These are phyloP conservation scores for Plenodomus tracheiphilus DNA, from an alignment of 2,329 filamentous ascomycete species.

Conservation along the genomic window DNA sequence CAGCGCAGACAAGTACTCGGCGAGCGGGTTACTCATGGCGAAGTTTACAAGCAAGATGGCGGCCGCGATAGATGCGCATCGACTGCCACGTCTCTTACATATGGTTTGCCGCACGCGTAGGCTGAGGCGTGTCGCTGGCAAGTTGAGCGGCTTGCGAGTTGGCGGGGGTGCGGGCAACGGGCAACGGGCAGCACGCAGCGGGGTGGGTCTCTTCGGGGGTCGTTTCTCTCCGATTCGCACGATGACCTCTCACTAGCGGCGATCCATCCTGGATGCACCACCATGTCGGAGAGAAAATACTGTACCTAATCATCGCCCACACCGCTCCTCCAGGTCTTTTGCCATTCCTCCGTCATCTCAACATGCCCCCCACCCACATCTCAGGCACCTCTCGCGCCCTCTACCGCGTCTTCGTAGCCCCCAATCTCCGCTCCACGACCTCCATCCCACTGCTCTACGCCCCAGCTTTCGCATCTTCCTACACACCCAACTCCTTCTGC, in stretches of 20 bases:
- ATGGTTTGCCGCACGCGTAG: conserved; percentile 21
- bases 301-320: neutral
- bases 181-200: too few species aligned
- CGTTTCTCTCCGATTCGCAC: conserved; percentile 24
- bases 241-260: too few species aligned
- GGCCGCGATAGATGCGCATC: neutral
- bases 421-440: conserved; percentile 28
- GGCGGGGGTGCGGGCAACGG: neutral
- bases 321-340: neutral
- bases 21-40: conserved; percentile 72
- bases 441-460: conserved; percentile 23
- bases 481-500: conserved; percentile 5
- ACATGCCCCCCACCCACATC: conserved; percentile 38
- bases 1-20: conserved; percentile 78
- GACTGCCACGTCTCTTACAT: conserved; percentile 18
- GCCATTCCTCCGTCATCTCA: too few species aligned
- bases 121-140: conserved; percentile 10
- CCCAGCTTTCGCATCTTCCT: conserved; percentile 18
- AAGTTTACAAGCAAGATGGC: neutral
- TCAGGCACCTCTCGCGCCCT: conserved; percentile 46
- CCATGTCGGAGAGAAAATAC: too few species aligned
- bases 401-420: conserved; percentile 50
- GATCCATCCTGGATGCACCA: too few species aligned
- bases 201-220: conserved; percentile 15
- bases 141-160: conserved; percentile 5